Base-by-base conservation (phyloP, 352 stramenopile species). In the Phytophthora boehmeriae region DNA sequence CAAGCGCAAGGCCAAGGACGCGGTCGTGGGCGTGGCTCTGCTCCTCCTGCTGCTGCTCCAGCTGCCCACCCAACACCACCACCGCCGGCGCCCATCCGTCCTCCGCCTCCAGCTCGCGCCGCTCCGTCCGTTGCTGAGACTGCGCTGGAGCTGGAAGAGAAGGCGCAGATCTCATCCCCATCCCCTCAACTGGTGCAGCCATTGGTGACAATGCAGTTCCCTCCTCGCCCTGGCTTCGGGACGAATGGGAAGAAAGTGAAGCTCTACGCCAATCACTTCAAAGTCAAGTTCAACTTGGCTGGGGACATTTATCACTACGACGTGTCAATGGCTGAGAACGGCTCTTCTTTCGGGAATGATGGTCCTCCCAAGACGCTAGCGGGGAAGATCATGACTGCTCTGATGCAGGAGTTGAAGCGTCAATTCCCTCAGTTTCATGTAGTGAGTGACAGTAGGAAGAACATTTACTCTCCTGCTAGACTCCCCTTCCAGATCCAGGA, bases 271-370 rank as follows among this genome's bases (percentile, higher is more conserved):
- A 93, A 93, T 43, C 81, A 91, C 38, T 93, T 90, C 46, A 67
- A 66, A 16, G 81, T 93, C 11, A 75, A 69, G 27, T 69, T 87
- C 36, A 80, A 71, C 9, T 60, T 70, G 13, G 47, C 68, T 0
- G 79, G 71, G 2, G 82, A 91, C 42, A 55, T 89, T 4, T 93
- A 75, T 49, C 84, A 93, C 73, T 93, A 93, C 59, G 84, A 93
- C 52, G 81, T 88, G 2, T 49, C 75, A 43, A 83, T 93, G 56
- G 67, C 63, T 0, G 65, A 84, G 50, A 44, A 49, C 23, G 78
- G 68, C 0, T 50, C 54, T 5, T 72, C 58, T 19, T 83, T 79
- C 34, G 56, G 66, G 20, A 77, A 83, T 16, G 80, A 86, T 5
- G 73, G 73, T 0, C 80, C 78, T 8, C 78, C 81, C 32, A 93